Base-by-base conservation (phyloP, 2,329 filamentous ascomycete species). In the Sporothrix inflata region DNA sequence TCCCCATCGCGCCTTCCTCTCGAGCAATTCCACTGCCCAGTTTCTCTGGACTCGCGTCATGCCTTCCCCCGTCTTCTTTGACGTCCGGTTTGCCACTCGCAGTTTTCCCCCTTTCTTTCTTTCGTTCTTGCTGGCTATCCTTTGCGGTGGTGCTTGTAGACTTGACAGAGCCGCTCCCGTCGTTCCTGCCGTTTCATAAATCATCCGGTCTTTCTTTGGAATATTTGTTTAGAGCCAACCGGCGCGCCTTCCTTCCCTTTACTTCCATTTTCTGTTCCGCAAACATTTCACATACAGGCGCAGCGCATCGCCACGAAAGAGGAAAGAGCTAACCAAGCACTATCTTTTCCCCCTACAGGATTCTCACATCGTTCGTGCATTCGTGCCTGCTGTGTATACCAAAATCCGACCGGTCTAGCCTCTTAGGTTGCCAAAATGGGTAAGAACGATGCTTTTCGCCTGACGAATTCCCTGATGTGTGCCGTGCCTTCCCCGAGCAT, bases 381-480 rank as follows among this genome's bases (percentile, higher is more conserved):
- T 57, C 53, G 69, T 69, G 47, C 72, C 78, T 77, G 71, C 70
- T 69, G 71, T 53, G 8, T 69, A 47, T 27, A 42, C 61, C 7
- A 73, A 30, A n/a, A 14, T 24, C 16, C 38, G 40, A 72, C 63
- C 72, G 53, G 27, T 63, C 57, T 42, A 60, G 16, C 63, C 27
- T 65, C 53, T 30, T 47, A 40, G 27, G 42, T 42, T 19, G 79
- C 81, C 80, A 78, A 78, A 81, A 85, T 85, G 83, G 83, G 83
- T 85, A 85, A 85, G 83, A 80, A 79, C 79, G 77, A 63, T 19
- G 49, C 24, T 42, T 70, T 42, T 12, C 40, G 19, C 38, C 21
- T 77, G 76, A 66, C 45, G 30, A 19, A 60, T 57, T 27, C 55
- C 6, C 12, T 21, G 24, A 57, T 60, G 38, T 60, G 67, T 38